phyloP scores from a whole-genome alignment of 257 asterid species.

The Scutellaria baicalensis region DNA sequence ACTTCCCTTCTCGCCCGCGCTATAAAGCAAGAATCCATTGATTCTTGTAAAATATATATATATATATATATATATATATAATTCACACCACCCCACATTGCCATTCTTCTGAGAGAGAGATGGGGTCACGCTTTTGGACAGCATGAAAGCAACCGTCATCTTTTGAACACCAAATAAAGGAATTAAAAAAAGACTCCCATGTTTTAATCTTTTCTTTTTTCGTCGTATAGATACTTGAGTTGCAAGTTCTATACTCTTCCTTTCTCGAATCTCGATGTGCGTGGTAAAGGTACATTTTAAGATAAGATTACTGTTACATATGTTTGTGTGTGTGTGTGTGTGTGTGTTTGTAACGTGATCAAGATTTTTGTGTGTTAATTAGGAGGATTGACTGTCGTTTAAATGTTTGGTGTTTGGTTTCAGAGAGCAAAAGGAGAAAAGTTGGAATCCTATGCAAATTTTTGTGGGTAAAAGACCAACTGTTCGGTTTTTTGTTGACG shows the following conservation, averaged over 20 bases:
- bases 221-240: slow-evolving; percentile 16
- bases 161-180: slow-evolving; percentile 12
- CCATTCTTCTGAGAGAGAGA: slow-evolving; percentile 4
- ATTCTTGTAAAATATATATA: slow-evolving; percentile 23
- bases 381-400: slow-evolving; percentile 13
- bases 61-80: no score
- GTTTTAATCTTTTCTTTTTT: background rate
- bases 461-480: slow-evolving; percentile 26
- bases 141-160: slow-evolving; percentile 28
- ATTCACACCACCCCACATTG: slow-evolving; percentile 18
- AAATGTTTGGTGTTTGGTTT: slow-evolving; percentile 25
- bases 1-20: slow-evolving; percentile 63
- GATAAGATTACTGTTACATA: slow-evolving; percentile 11
- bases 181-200: background rate
- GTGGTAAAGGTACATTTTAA: slow-evolving; percentile 19
- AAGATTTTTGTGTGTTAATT: background rate
- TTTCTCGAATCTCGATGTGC: slow-evolving; percentile 52
- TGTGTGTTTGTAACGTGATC: slow-evolving; percentile 4
- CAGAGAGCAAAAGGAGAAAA: slow-evolving; percentile 24
- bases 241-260: slow-evolving; percentile 25
- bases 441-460: slow-evolving; percentile 55
- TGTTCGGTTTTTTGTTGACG: slow-evolving; percentile 22
- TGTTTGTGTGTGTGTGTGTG: background rate
- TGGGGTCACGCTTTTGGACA: slow-evolving; percentile 17
- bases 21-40: slow-evolving; percentile 55